Conservation (phyloP, 225 moss, liverwort and hornwort species). For the Sphagnum contortum region DNA sequence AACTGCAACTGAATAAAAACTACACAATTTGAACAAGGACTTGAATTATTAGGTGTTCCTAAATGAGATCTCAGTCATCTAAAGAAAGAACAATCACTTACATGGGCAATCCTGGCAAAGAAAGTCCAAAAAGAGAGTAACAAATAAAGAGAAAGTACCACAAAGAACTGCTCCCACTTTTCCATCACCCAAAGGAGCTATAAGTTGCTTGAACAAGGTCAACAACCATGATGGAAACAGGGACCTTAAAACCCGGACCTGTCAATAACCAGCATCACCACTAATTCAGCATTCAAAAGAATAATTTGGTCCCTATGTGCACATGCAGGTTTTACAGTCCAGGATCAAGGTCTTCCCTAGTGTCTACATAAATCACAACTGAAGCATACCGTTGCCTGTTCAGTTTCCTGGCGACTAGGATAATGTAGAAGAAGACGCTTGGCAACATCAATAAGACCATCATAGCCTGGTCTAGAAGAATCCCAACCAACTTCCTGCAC, state of each 20-base stretch:
- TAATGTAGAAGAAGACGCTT: slow-evolving; percentile 65
- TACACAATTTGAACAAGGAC: too few species aligned
- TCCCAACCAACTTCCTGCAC: slow-evolving; percentile 93
- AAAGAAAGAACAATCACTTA: too few species aligned
- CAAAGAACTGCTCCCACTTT: slow-evolving; percentile 67
- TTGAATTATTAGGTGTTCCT: too few species aligned
- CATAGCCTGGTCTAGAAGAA: slow-evolving; percentile 72
- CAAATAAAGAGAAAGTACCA: slow-evolving; percentile 12
- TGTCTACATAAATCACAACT: not conserved
- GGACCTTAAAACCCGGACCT: slow-evolving; percentile 73
- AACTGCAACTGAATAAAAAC: too few species aligned
- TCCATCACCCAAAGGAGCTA: slow-evolving; percentile 69
- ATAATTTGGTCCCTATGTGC: not conserved
- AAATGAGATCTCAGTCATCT: too few species aligned
- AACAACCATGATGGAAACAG: slow-evolving; percentile 73
- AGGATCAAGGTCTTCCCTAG: not conserved
- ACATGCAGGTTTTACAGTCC: not conserved
- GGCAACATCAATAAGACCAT: slow-evolving; percentile 80
- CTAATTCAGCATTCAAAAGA: too few species aligned
- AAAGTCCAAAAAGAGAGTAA: too few species aligned
- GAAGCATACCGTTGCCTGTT: slow-evolving; percentile 61
- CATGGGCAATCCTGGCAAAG: too few species aligned
- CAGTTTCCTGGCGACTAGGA: slow-evolving; percentile 58
- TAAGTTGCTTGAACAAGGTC: slow-evolving; percentile 61
- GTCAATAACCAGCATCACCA: slow-evolving; percentile 4